Base-by-base conservation (phyloP, 208 protist species). In the Acanthamoeba culbertsoni region DNA sequence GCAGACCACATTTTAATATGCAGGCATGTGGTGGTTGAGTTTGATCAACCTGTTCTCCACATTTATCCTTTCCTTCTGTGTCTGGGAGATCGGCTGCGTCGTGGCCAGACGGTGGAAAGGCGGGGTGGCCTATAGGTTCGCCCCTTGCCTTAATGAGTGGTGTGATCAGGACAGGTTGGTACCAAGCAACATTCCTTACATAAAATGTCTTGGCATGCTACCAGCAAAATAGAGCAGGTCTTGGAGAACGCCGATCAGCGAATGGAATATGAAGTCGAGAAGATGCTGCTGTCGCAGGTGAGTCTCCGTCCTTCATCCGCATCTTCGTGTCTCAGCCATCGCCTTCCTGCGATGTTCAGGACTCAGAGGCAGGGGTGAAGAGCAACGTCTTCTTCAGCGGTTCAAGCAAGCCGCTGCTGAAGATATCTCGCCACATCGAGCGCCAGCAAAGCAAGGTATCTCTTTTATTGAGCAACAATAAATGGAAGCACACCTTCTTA, bases 21-120 rank as follows among this genome's bases (percentile, higher is more conserved):
- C 71, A 82, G 71, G 71, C 42, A 82, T 82, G 71, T 82, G 71
- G 71, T 82, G 71, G 71, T 33, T 82, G 71, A 82, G 71, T 43
- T 7, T 82, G n/a, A 82, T 82, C 45, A 82, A 82, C 45, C 45
- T 82, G 42, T 82, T 82, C 23, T 37, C 42, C 42, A 82, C 71
- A 16, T 82, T 82, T 43, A 53, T 82, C 42, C 71, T 82, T 31
- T 82, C 71, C 37, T 82, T 82, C 71, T 82, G 45, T 43, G 71
- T 82, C 26, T 82, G 71, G 71, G 71, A 82, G 42, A 14, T 40
- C 26, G 71, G 71, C 1, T 43, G 71, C 45, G 33, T 82, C 71
- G 71, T 82, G 42, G 71, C 71, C 16, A 26, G 45, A 5, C 37
- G 71, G 10, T 82, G 71, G 71, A 82, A 82, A 18, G 71, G 71